Evolutionary conservation across 441 rosid genomes (phyloP), one percentile per base, ranked within the genome.

Genomic region (Jatropha multifida): DNA sequence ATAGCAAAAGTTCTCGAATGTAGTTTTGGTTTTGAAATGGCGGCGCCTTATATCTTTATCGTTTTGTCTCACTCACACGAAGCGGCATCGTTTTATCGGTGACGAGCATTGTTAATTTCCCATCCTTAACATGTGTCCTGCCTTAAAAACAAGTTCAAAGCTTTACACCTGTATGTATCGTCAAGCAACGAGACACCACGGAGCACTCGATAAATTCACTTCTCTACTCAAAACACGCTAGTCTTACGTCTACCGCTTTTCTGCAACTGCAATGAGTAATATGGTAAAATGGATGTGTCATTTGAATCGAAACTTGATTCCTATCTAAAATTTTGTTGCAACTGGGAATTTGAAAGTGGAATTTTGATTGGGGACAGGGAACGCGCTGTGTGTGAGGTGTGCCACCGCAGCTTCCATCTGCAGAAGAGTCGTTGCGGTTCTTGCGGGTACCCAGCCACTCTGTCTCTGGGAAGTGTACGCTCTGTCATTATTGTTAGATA

Each of bases 341-440:
- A 40, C 49, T 3, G 18, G 7, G 17, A 17, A 55, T 55, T 13
- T 51, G 18, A 15, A 51, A 4, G 4, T 37, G 3, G 46, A 4
- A 40, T 65, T 40, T 40, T 18, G 89, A 79, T 88, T 54, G 82
- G 89, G 79, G 85, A 88, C 87, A 86, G 82, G 84, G 79, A 89
- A 84, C 89, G 83, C 89, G 81, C 90, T 85, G 17, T 90, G 88
- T 68, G 86, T 83, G 78, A 79, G 86, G 69, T 88, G 92, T 61
- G 87, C 90, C 89, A 86, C 61, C 89, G 89, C 64, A 60, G 41
- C 64, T 13, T 60, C 64, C 64, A 27, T 60, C 41, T 27, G 6
- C 17, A 60, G 64, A 60, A 60, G 64, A 60, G 64, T 12, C 64
- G 18, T 5, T 27, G 90, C 86, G 68, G 84, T 0, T 85, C 87